Base-by-base conservation (phyloP, 371 early-diverging fungal species). In the Mortierella sp. region DNA sequence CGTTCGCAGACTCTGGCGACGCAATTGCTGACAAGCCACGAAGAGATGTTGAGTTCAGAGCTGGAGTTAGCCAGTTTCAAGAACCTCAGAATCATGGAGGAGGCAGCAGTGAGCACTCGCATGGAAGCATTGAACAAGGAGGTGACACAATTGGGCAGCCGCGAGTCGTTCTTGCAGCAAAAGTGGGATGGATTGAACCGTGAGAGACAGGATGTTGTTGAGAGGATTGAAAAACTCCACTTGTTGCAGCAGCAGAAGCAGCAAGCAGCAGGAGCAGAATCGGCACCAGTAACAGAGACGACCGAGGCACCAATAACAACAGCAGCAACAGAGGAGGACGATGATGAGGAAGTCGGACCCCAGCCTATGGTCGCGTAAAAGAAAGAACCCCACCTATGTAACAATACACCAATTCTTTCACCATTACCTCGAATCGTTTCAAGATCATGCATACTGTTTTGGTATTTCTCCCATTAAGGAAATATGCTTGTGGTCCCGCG, bases 161-260 rank as follows among this genome's bases (percentile, higher is more conserved):
- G 94, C 70, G 97, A 97, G 84, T 83, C 89, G 38, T 94, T 92
- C 14, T 81, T 95, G 80, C 97, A 98, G 89, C 90, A 91, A 52
- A 92, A 92, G 76, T 97, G 96, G 87, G 90, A 90, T 77, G 91
- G 90, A 34, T 86, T 97, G 68, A 82, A 88, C 57, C 92, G 91
- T 54, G 92, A 91, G 79, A 78, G 82, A 31, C 86, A 89, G 70
- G 88, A 87, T 52, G 72, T 82, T 5, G 74, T 84, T 44, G 88
- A 81, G 65, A 31, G 88, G 47, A 85, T 89, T 42, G 82, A 88
- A 72, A 74, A 68, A 24, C 72, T 89, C 34, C 87, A 79, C 21
- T 57, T 58, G 72, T 14, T 77, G 47, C 74, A 88, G 38, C 72
- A 81, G 42, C 73, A 85, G 21, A 74, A 83, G 58, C 50, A 76